Evolutionary conservation across 495 filamentous ascomycete genomes (phyloP).

Genomic region (Aspergillus sparsus): DNA sequence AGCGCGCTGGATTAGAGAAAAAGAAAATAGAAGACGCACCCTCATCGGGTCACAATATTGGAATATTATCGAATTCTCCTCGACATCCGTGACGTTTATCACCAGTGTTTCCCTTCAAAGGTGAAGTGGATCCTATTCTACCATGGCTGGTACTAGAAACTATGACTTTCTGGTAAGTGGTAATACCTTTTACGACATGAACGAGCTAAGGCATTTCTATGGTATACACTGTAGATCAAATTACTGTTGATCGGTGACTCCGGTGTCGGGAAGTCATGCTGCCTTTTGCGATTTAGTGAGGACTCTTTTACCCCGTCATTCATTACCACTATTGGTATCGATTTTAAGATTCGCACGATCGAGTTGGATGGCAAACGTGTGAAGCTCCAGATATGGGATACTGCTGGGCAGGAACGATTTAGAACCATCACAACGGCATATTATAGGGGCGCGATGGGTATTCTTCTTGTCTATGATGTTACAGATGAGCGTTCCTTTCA

Average conservation of each 20-base stretch:
- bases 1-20: neutral
- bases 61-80: neutral
- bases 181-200: neutral
- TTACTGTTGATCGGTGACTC: slow-evolving; percentile 97
- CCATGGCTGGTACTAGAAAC: slow-evolving; percentile 94
- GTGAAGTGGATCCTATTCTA: slow-evolving; percentile 20
- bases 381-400: slow-evolving; percentile 99
- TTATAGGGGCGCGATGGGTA: slow-evolving; percentile 97
- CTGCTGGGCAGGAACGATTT: slow-evolving; percentile 96
- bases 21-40: neutral
- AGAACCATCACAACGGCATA: slow-evolving; percentile 98
- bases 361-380: slow-evolving; percentile 97
- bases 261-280: slow-evolving; percentile 98
- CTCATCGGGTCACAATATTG: slow-evolving; percentile 1
- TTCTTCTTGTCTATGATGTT: slow-evolving; percentile 96
- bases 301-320: slow-evolving; percentile 98
- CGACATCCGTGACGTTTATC: neutral
- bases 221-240: slow-evolving; percentile 72
- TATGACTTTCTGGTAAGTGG: slow-evolving; percentile 92
- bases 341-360: slow-evolving; percentile 99
- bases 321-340: slow-evolving; percentile 99
- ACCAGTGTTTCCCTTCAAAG: neutral
- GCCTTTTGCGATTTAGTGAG: slow-evolving; percentile 95
- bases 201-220: slow-evolving; percentile 12
- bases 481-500: slow-evolving; percentile 97